Evolutionary conservation across 352 stramenopile species (phyloP), one percentile per base, ranked within the genome.

Genomic region (Thraustotheca clavata): DNA sequence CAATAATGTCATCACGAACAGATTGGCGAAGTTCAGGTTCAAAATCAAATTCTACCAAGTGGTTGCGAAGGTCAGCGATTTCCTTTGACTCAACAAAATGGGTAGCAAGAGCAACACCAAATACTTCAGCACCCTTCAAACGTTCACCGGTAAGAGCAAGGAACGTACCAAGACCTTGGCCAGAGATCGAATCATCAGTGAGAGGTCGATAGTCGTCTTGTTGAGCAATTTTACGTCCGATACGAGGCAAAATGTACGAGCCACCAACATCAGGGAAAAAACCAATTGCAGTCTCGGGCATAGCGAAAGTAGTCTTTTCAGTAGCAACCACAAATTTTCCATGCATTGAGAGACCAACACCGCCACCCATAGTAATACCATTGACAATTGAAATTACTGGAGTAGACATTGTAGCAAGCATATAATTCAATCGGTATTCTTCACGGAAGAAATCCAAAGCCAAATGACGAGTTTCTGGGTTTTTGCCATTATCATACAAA

Each of bases 351-450:
- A 99, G 72, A 0, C 97, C 97, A 33, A 98, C 96, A 62, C 97
- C 97, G 59, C 97, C 97, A 65, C 97, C 97, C 96, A 99, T 99
- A 41, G 97, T 97, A 43, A 99, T 88, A 50, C 97, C 97, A 76
- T 99, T 96, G 73, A 97, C 94, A 62, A 99, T 83, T 40, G 91
- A 97, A 8, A 99, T 80, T 47, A 93, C 83, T 34, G 83, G 83
- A 67, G 86, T 89, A 73, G 90, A 80, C 24, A 81, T 91, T 34
- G 83, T 91, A 68, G 73, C 80, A 65, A 90, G 81, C 41, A 94
- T 75, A 71, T 93, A 89, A 74, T 98, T 98, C 22, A 99, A 75
- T 59, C 86, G 74, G 73, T 98, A 99, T 72, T 99, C 96, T 67
- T 98, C 78, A 61, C 82, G 83, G 76, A 99, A 99, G 69, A 98